A percentile compares a stretch with the other conserved stretches of the same genome.
Conservation (phyloP, 441 rosid species). For the Gossypium trilobum region DNA sequence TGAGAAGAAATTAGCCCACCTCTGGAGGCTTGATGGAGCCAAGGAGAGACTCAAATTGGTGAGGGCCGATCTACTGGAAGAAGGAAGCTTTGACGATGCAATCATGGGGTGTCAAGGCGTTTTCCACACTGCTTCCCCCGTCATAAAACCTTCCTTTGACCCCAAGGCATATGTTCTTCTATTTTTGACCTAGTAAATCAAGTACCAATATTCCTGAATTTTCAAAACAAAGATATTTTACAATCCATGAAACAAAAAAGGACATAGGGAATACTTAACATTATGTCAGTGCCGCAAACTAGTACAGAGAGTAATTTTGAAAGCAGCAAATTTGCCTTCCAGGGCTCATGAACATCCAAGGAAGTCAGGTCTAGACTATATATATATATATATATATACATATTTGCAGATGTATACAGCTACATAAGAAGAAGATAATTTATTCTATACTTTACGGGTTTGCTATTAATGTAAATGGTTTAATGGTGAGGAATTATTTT, state of each 20-base stretch:
- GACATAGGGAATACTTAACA: neutral
- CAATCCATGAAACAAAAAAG: neutral
- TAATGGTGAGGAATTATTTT: neutral
- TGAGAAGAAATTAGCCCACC: slow-evolving; percentile 56
- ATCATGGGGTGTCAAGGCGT: slow-evolving; percentile 68
- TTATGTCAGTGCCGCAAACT: neutral
- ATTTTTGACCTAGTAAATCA: neutral
- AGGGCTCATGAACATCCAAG: neutral
- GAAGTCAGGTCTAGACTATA: neutral
- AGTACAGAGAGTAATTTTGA: neutral
- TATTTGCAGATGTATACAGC: neutral
- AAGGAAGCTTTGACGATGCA: slow-evolving; percentile 74
- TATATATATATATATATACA: neutral
- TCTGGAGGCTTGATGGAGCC: slow-evolving; percentile 70
- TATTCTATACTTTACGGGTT: too few species aligned
- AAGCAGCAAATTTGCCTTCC: neutral
- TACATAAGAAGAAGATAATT: neutral
- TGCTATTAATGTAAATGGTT: neutral
- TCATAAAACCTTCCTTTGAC: slow-evolving; percentile 53
- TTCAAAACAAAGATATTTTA: neutral
- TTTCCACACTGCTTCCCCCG: slow-evolving; percentile 91
- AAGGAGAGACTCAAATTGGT: slow-evolving; percentile 64
- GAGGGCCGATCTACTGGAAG: slow-evolving; percentile 61
- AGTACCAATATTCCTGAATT: neutral
- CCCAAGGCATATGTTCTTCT: slow-evolving; percentile 43